Evolutionary conservation across 345 rosid species (phyloP).

Genomic region (Jatropha curcas): DNA sequence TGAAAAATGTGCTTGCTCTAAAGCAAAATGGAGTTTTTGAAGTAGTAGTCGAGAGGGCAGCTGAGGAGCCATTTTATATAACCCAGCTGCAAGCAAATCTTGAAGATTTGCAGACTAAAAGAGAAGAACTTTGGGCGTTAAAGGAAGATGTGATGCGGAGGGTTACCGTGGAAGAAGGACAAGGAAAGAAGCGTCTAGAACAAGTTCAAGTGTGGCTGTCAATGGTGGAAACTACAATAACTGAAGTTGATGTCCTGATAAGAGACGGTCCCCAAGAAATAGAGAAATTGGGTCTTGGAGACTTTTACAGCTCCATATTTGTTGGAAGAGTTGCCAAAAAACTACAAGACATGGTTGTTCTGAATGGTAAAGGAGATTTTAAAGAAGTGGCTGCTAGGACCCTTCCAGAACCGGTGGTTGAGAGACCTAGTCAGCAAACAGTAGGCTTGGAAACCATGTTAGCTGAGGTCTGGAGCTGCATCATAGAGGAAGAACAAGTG

Average conservation of each 20-base stretch:
- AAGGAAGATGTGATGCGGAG: not conserved
- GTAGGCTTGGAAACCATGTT: not conserved
- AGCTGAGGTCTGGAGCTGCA: not conserved
- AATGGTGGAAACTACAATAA: not conserved
- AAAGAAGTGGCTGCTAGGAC: not conserved
- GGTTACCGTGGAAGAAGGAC: not conserved
- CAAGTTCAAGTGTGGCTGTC: conserved; percentile 13
- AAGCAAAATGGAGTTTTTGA: too few species aligned
- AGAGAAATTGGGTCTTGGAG: not conserved
- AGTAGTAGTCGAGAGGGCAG: too few species aligned
- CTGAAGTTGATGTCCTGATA: not conserved
- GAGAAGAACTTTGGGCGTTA: not conserved
- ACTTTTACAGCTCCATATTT: not conserved
- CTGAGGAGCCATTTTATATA: too few species aligned
- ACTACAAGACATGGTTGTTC: not conserved
- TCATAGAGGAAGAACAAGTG: not conserved
- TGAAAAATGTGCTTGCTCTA: too few species aligned
- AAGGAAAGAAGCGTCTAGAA: not conserved
- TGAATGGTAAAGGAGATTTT: not conserved
- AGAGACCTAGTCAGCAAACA: not conserved
- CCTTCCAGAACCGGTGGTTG: not conserved
- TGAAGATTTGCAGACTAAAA: too few species aligned
- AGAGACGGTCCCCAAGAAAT: not conserved
- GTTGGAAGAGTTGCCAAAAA: not conserved
- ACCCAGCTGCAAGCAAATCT: too few species aligned